A percentile compares a stretch with the other conserved stretches of the same genome.
Conservation (phyloP, 2,329 filamentous ascomycete genomes). For the Parasarocladium wereldwijsianum region DNA sequence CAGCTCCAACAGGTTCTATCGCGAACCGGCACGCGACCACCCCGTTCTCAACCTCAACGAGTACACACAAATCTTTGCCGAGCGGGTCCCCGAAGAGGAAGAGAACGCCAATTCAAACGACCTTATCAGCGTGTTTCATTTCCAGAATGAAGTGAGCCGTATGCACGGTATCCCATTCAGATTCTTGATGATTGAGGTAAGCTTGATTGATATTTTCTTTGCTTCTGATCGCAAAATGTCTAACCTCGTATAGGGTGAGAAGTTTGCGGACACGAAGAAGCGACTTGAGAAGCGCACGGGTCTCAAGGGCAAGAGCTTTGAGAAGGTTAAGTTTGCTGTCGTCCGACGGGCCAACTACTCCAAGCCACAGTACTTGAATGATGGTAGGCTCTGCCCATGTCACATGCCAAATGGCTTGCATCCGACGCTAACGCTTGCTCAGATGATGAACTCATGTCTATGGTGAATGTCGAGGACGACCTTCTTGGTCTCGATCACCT, state of each 20-base stretch:
- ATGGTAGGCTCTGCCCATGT: constrained; percentile 48
- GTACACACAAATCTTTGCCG: constrained; percentile 68
- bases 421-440: constrained; percentile 9
- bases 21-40: constrained; percentile 55
- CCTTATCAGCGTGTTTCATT: constrained; percentile 75
- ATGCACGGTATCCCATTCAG: constrained; percentile 83
- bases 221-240: too few relatives aligned
- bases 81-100: constrained; percentile 64
- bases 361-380: constrained; percentile 69
- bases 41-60: constrained; percentile 75
- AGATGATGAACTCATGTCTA: constrained; percentile 46
- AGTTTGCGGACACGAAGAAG: constrained; percentile 84
- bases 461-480: constrained; percentile 40
- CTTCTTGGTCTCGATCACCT: constrained; percentile 51
- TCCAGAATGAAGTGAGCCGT: constrained; percentile 76
- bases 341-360: constrained; percentile 59
- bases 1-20: constrained; percentile 70
- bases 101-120: constrained; percentile 39
- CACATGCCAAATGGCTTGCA: background rate
- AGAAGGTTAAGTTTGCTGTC: constrained; percentile 94
- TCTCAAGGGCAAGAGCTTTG: constrained; percentile 94
- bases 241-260: constrained; percentile 60
- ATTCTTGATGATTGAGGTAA: constrained; percentile 69
- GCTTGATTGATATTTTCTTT: too few relatives aligned
- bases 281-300: constrained; percentile 85